Conservation (phyloP, 164 flowering plant species). For the Paratinospora sagittata region DNA sequence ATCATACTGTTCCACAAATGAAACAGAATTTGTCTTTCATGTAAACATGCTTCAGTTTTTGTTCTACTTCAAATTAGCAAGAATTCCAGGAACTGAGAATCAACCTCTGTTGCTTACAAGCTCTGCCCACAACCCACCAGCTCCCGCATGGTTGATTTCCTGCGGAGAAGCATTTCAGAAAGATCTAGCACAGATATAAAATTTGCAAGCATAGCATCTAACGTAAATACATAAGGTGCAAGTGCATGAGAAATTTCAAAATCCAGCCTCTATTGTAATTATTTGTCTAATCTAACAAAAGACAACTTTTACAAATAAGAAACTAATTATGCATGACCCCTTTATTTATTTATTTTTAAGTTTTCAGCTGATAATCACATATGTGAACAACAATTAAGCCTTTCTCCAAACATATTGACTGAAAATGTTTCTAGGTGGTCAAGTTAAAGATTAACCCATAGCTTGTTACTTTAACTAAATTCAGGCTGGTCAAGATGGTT, state of each 20-base stretch:
- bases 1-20: not conserved
- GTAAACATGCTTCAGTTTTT: not conserved
- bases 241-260: not conserved
- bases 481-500: too few species aligned
- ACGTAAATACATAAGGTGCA: too few species aligned
- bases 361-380: too few species aligned
- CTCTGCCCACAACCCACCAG: constrained; percentile 95
- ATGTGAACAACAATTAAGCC: too few species aligned
- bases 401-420: too few species aligned
- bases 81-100: not conserved
- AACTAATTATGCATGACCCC: not conserved
- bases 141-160: constrained; percentile 98
- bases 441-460: too few species aligned
- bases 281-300: not conserved
- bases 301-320: not conserved
- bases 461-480: too few species aligned
- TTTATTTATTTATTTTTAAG: too few species aligned
- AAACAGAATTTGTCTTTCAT: not conserved
- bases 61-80: not conserved
- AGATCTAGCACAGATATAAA: not conserved
- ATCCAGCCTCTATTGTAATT: not conserved
- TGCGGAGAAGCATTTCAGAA: constrained; percentile 28
- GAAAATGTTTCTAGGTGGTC: too few species aligned
- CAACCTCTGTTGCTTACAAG: constrained; percentile 89
- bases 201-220: not conserved